Evolutionary conservation across 129 eudicot species (phyloP).

Genomic region (Pittosporum tobira): DNA sequence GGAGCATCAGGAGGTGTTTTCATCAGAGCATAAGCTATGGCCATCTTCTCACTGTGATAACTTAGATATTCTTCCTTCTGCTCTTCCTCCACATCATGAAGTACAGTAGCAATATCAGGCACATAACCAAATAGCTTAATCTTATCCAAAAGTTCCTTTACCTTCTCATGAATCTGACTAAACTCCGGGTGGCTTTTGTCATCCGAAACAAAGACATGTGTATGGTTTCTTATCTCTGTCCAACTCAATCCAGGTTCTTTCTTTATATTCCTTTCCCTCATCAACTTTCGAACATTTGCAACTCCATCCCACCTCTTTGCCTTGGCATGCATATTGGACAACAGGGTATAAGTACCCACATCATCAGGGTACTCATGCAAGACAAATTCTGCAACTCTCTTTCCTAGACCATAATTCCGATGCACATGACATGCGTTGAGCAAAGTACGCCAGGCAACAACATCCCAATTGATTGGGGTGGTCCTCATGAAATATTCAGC

Average conservation of each 20-base stretch:
- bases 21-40: conserved; percentile 51
- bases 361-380: conserved; percentile 41
- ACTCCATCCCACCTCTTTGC: conserved; percentile 53
- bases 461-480: conserved; percentile 37
- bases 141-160: conserved; percentile 38
- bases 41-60: conserved; percentile 68
- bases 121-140: conserved; percentile 47
- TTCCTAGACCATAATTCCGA: conserved; percentile 42
- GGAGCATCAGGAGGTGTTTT: conserved; percentile 45
- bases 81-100: conserved; percentile 68
- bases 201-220: conserved; percentile 40
- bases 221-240: conserved; percentile 33
- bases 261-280: conserved; percentile 38
- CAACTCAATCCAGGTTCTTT: conserved; percentile 58
- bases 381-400: conserved; percentile 33
- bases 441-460: conserved; percentile 59
- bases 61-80: conserved; percentile 46
- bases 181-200: conserved; percentile 44
- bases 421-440: conserved; percentile 56
- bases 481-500: conserved; percentile 47
- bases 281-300: conserved; percentile 26
- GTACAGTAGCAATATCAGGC: conserved; percentile 35
- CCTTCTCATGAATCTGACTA: conserved; percentile 46
- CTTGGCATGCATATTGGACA: conserved; percentile 59
- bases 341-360: conserved; percentile 47